phyloP scores from a whole-genome alignment of 805 yeast species.

The Saccharomycopsis javanensis region DNA sequence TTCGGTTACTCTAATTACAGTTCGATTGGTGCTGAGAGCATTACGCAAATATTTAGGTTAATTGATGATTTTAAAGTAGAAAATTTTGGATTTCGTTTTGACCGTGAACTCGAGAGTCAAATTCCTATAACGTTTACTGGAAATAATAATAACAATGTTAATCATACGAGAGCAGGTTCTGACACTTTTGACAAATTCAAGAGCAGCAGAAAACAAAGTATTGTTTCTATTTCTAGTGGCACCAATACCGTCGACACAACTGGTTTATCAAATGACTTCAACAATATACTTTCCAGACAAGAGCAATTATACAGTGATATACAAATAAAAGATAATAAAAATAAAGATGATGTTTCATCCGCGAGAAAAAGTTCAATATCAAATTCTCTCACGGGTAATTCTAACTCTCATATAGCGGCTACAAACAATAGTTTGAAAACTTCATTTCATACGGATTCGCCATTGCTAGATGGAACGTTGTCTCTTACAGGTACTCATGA shows the following conservation, averaged over 20 bases:
- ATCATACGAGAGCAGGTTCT: not conserved
- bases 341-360: not conserved
- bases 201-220: slow-evolving; percentile 9
- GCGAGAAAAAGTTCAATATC: not conserved
- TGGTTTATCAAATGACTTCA: slow-evolving; percentile 3
- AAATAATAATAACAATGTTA: not conserved
- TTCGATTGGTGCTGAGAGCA: not conserved
- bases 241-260: slow-evolving; percentile 2
- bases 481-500: not conserved
- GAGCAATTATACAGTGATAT: slow-evolving; percentile 8
- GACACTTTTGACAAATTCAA: not conserved
- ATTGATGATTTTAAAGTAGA: not conserved
- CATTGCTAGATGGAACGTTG: not conserved
- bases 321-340: not conserved
- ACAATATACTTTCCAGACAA: slow-evolving; percentile 10
- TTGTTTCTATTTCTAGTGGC: slow-evolving; percentile 4
- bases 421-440: not conserved
- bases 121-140: not conserved
- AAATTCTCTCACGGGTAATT: not conserved
- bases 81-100: not conserved
- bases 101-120: not conserved
- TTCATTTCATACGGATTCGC: not conserved
- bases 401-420: not conserved
- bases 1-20: not conserved
- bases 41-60: not conserved